Evolutionary conservation across 306 rosid species (phyloP).

Genomic region (Senna siamea): DNA sequence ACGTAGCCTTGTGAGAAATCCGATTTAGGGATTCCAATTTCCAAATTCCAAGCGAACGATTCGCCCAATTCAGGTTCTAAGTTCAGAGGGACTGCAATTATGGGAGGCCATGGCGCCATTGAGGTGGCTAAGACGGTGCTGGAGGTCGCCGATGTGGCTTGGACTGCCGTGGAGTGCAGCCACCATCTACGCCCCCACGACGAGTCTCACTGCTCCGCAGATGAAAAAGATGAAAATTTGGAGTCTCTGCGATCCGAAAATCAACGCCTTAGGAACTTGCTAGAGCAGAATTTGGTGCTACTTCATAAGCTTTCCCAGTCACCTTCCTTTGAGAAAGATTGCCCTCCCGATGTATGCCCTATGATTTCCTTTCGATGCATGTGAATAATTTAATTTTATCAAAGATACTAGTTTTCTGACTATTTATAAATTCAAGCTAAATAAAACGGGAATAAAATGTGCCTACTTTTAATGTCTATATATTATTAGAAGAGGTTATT

Average conservation of each 20-base stretch:
- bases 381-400: not conserved
- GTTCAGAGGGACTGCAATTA: conserved; percentile 29
- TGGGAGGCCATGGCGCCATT: conserved; percentile 62
- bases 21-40: conserved; percentile 3
- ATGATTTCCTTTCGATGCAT: not conserved
- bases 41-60: not conserved
- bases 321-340: conserved; percentile 60
- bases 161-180: conserved; percentile 74
- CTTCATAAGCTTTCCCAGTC: conserved; percentile 72
- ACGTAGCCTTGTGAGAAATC: not conserved
- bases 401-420: not conserved
- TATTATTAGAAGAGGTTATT: not conserved
- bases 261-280: conserved; percentile 69
- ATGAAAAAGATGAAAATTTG: conserved; percentile 48
- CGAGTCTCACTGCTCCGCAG: conserved; percentile 35
- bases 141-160: conserved; percentile 96
- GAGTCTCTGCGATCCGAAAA: conserved; percentile 76
- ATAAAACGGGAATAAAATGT: not conserved
- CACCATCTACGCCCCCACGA: conserved; percentile 54
- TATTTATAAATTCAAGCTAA: not conserved
- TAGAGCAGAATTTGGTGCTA: conserved; percentile 73
- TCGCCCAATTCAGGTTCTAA: conserved; percentile 10
- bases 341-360: conserved; percentile 77
- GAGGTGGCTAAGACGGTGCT: conserved; percentile 90
- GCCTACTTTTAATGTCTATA: not conserved